Evolutionary conservation across 2,329 filamentous ascomycete species (phyloP).

Genomic region (Hypoxylon sp.): DNA sequence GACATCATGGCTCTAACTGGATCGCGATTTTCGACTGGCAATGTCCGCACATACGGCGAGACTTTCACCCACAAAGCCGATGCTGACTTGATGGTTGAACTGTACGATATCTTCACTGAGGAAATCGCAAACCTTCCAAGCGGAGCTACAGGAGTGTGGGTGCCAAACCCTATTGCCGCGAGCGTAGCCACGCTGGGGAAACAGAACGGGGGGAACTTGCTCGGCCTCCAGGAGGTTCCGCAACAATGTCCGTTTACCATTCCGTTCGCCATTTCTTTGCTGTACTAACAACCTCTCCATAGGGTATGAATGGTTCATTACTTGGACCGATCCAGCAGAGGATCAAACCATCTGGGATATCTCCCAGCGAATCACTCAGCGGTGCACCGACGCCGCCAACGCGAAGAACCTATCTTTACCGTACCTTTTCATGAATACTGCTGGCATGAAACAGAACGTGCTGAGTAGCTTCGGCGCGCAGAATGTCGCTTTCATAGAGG

Average conservation of each 20-base stretch:
- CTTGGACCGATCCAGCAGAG: conserved; percentile 38
- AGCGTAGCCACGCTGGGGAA: conserved; percentile 42
- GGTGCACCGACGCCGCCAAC: conserved; percentile 32
- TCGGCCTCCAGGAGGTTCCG: conserved; percentile 38
- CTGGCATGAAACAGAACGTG: conserved; percentile 40
- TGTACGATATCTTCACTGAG: conserved; percentile 41
- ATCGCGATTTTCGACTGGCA: conserved; percentile 36
- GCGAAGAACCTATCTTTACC: conserved; percentile 35
- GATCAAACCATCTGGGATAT: conserved; percentile 39
- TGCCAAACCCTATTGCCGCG: conserved; percentile 43
- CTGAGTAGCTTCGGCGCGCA: conserved; percentile 39
- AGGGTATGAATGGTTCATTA: conserved; percentile 48
- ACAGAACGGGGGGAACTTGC: conserved; percentile 44
- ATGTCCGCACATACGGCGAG: conserved; percentile 43
- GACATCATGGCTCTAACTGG: conserved; percentile 39
- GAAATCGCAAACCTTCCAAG: conserved; percentile 40
- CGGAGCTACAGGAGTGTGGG: conserved; percentile 42
- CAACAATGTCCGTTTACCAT: conserved; percentile 42
- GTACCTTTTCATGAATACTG: conserved; percentile 45
- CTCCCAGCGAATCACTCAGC: conserved; percentile 34
- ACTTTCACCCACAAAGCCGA: conserved; percentile 43
- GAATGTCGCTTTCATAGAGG: conserved; percentile 41
- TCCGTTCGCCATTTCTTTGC: background rate
- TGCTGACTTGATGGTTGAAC: conserved; percentile 39
- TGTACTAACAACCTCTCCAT: conserved; percentile 8